Evolutionary conservation across 75 land plant species (phyloP).

Genomic region (Picea sitchensis): DNA sequence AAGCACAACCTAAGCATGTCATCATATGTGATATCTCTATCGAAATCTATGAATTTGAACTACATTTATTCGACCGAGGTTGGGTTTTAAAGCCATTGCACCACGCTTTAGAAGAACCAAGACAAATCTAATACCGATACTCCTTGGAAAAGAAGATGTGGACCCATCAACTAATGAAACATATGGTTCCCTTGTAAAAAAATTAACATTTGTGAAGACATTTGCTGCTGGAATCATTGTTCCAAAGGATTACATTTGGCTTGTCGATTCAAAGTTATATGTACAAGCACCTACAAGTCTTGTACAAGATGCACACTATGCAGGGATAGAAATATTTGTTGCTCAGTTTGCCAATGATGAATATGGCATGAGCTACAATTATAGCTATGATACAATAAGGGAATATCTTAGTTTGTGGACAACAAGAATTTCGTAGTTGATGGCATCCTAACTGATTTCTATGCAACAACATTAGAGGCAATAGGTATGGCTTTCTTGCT

Average conservation of each 20-base stretch:
- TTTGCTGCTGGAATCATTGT: slow-evolving; percentile 82
- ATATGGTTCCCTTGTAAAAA: slow-evolving; percentile 39
- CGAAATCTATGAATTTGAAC: slow-evolving; percentile 3
- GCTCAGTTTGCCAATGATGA: slow-evolving; percentile 66
- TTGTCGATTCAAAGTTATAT: slow-evolving; percentile 29
- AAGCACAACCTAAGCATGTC: slow-evolving; percentile 38
- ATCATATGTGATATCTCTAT: slow-evolving; percentile 7
- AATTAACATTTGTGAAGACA: slow-evolving; percentile 46
- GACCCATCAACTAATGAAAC: slow-evolving; percentile 71
- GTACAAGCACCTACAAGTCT: slow-evolving; percentile 42
- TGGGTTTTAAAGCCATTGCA: slow-evolving; percentile 45
- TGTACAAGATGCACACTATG: slow-evolving; percentile 69
- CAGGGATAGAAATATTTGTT: slow-evolving; percentile 64
- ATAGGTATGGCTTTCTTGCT: slow-evolving; percentile 37
- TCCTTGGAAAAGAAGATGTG: slow-evolving; percentile 20
- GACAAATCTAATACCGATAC: slow-evolving; percentile 58
- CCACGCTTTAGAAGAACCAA: slow-evolving; percentile 20
- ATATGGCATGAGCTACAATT: slow-evolving; percentile 53
- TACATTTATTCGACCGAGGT: slow-evolving; percentile 83
- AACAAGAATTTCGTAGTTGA: slow-evolving; percentile 67
- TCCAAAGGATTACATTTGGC: slow-evolving; percentile 69
- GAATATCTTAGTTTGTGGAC: slow-evolving; percentile 65
- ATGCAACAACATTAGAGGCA: slow-evolving; percentile 77
- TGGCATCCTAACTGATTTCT: slow-evolving; percentile 82
- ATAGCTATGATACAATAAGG: slow-evolving; percentile 74